phyloP scores from a whole-genome alignment of 192 early-diverging fungal species.

The Coemansia sp. region DNA sequence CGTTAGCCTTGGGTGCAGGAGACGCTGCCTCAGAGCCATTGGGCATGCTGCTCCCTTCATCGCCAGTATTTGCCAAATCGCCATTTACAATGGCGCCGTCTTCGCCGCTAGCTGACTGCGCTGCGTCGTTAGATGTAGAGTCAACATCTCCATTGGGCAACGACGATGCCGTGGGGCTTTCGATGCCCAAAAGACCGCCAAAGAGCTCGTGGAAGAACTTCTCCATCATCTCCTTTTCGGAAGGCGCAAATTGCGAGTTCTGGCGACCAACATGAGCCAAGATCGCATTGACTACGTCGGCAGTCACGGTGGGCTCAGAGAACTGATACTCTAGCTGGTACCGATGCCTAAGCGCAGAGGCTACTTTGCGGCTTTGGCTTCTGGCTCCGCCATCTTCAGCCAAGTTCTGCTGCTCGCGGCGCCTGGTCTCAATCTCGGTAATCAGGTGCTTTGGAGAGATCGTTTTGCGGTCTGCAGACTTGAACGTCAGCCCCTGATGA shows the following conservation, averaged over 20 bases:
- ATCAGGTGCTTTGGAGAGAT: conserved; percentile 74
- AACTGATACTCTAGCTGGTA: conserved; percentile 84
- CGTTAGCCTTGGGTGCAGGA: neutral
- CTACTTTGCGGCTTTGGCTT: conserved; percentile 42
- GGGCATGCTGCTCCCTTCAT: neutral
- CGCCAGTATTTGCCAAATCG: neutral
- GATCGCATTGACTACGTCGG: conserved; percentile 73
- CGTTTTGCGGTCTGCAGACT: conserved; percentile 78
- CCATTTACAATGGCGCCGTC: neutral
- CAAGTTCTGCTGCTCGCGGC: conserved; percentile 74
- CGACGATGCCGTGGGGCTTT: conserved; percentile 10
- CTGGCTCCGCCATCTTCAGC: conserved; percentile 25
- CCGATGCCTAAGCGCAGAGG: conserved; percentile 50
- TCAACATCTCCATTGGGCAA: neutral
- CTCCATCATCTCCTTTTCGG: conserved; percentile 72
- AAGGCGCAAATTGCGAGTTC: conserved; percentile 52
- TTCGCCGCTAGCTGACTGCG: neutral
- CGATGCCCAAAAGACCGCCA: conserved; percentile 53
- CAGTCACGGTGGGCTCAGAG: conserved; percentile 69
- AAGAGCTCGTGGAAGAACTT: conserved; percentile 73
- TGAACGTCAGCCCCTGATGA: conserved; percentile 91
- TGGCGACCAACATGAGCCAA: conserved; percentile 67
- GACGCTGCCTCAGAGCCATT: neutral
- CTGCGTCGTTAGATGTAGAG: conserved; percentile 6
- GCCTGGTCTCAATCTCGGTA: conserved; percentile 80